Evolutionary conservation across 371 early-diverging fungal genomes (phyloP).

Genomic region (Scutellospora calospora): DNA sequence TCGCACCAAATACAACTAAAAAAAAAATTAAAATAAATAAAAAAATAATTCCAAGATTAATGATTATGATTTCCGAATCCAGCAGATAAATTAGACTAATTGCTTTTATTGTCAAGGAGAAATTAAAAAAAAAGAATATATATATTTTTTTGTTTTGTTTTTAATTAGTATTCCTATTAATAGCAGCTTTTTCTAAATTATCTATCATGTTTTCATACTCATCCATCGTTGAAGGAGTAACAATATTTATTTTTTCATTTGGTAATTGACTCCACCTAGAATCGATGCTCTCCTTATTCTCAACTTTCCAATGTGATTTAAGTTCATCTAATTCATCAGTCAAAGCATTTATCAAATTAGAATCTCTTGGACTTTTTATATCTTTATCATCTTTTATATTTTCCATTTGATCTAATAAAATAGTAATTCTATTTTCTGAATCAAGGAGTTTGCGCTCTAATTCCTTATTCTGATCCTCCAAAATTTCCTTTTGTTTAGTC

Average conservation of each 20-base stretch:
- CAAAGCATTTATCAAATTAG: constrained; percentile 45
- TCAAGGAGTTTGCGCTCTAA: constrained; percentile 49
- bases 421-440: constrained; percentile 54
- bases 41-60: no score
- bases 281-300: neutral
- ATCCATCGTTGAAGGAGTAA: neutral
- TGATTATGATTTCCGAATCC: no score
- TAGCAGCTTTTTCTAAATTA: constrained; percentile 12
- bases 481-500: neutral
- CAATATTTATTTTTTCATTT: neutral
- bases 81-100: no score
- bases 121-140: no score
- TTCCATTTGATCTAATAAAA: constrained; percentile 51
- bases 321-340: constrained; percentile 52
- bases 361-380: constrained; percentile 30
- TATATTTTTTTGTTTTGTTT: no score
- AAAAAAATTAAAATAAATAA: no score
- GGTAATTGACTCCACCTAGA: constrained; percentile 25
- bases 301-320: constrained; percentile 45
- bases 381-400: constrained; percentile 29
- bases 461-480: constrained; percentile 39
- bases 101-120: no score
- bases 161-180: no score
- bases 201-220: constrained; percentile 41
- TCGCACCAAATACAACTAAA: no score